These are phyloP conservation scores for Scenedesmus sp. DNA, from an alignment of 163 green algal genomes.

Conservation along the genomic window DNA sequence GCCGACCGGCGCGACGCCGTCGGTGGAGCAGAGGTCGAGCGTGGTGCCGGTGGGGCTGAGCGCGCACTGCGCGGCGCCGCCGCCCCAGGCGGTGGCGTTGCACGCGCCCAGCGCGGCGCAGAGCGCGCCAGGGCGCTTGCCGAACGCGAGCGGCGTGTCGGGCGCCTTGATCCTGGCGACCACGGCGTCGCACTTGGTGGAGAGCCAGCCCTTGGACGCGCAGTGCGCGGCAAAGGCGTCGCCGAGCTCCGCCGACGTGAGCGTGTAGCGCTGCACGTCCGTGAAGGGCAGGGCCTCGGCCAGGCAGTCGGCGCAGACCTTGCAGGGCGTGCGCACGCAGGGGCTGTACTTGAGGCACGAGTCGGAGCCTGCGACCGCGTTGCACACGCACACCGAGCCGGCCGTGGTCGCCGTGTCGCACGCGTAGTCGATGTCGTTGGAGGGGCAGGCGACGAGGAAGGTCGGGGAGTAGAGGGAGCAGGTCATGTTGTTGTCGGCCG, in stretches of 20 bases:
- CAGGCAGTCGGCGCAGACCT: constrained; percentile 32
- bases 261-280: constrained; percentile 4
- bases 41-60: no score
- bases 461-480: no score
- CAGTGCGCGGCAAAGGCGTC: constrained; percentile 6
- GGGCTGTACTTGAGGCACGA: constrained; percentile 2
- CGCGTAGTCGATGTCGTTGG: background rate
- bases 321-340: constrained; percentile 15
- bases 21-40: no score
- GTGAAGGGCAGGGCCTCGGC: constrained; percentile 3
- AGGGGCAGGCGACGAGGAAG: background rate
- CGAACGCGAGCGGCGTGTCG: constrained; percentile 5
- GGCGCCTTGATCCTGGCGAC: background rate
- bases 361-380: background rate
- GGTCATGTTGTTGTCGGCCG: no score
- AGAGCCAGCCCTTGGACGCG: no score
- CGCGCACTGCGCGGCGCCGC: no score
- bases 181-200: background rate
- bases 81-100: no score
- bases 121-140: constrained; percentile 12
- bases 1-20: no score
- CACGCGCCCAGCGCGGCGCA: constrained; percentile 11
- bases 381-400: constrained; percentile 3
- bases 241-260: background rate
- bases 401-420: background rate